phyloP scores from a whole-genome alignment of 495 filamentous ascomycete genomes.

The Entonaema liquescens region DNA sequence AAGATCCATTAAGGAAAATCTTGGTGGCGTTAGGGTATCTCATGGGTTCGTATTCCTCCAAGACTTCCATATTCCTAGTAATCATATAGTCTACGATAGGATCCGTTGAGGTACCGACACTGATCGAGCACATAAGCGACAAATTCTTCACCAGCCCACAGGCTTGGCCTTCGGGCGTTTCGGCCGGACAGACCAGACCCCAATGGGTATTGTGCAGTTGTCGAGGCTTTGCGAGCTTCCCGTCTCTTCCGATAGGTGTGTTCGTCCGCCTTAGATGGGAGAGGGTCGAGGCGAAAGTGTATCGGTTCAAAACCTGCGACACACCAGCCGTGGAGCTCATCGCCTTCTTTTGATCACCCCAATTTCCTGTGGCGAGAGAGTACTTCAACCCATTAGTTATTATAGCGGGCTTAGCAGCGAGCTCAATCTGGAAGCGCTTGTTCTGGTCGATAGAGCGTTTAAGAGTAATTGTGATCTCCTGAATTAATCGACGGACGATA shows the following conservation, averaged over 20 bases:
- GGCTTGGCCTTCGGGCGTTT: slow-evolving; percentile 98
- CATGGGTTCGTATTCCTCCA: slow-evolving; percentile 94
- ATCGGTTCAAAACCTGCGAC: slow-evolving; percentile 96
- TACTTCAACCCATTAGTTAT: slow-evolving; percentile 95
- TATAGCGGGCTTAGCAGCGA: slow-evolving; percentile 89
- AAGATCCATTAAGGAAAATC: slow-evolving; percentile 96
- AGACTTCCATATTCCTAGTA: slow-evolving; percentile 89
- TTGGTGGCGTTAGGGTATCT: slow-evolving; percentile 93
- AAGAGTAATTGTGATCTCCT: slow-evolving; percentile 87
- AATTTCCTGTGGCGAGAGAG: slow-evolving; percentile 97
- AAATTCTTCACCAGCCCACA: slow-evolving; percentile 99
- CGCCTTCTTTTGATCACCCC: slow-evolving; percentile 99
- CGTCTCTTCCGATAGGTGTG: slow-evolving; percentile 95
- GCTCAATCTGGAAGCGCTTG: slow-evolving; percentile 84
- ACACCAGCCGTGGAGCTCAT: slow-evolving; percentile 93
- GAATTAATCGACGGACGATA: slow-evolving; percentile 84
- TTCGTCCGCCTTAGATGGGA: slow-evolving; percentile 97
- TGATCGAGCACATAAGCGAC: slow-evolving; percentile 97
- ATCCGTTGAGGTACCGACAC: slow-evolving; percentile 86
- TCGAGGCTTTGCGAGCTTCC: slow-evolving; percentile 96
- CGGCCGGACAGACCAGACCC: slow-evolving; percentile 96
- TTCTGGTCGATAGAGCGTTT: slow-evolving; percentile 89
- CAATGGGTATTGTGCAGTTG: slow-evolving; percentile 99
- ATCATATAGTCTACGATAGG: slow-evolving; percentile 96
- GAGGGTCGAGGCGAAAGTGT: slow-evolving; percentile 94